Percentiles rank a stretch among this genome's conserved stretches.
These are phyloP conservation scores for Pseudozyma pruni DNA, from an alignment of 1,284 basidiomycete species.

Conservation along the genomic window DNA sequence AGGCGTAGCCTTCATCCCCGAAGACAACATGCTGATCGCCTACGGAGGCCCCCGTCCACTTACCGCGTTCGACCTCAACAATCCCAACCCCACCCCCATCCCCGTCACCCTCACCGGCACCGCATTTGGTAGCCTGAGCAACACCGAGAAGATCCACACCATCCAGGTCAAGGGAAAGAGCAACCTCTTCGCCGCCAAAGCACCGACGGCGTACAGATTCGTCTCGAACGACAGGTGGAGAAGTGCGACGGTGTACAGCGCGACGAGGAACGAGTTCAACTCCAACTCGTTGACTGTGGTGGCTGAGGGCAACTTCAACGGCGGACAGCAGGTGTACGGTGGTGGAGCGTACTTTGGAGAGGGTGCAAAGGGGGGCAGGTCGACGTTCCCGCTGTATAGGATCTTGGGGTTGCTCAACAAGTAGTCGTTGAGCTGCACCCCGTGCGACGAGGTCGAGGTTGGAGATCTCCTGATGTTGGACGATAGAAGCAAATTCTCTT, in stretches of 20 bases:
- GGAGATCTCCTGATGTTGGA: too few relatives aligned
- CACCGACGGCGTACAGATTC: constrained; percentile 60
- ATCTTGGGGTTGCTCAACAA: constrained; percentile 12
- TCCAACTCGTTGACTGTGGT: constrained; percentile 60
- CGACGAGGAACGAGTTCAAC: constrained; percentile 50
- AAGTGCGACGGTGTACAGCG: constrained; percentile 41
- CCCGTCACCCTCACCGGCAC: constrained; percentile 50
- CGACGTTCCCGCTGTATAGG: constrained; percentile 51
- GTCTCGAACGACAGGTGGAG: constrained; percentile 55
- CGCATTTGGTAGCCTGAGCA: constrained; percentile 49
- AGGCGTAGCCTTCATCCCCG: constrained; percentile 56
- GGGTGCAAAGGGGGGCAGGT: constrained; percentile 54
- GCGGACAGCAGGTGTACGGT: constrained; percentile 56
- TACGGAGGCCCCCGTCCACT: constrained; percentile 62
- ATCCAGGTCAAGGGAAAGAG: constrained; percentile 31
- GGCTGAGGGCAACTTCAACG: constrained; percentile 54
- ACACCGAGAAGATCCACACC: constrained; percentile 60
- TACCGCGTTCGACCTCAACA: constrained; percentile 54
- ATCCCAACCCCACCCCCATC: constrained; percentile 36
- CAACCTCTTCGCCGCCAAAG: constrained; percentile 59
- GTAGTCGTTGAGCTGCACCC: not conserved
- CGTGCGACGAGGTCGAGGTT: too few relatives aligned
- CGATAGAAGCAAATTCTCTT: too few relatives aligned
- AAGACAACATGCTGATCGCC: constrained; percentile 54
- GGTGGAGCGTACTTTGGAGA: constrained; percentile 64